Conservation (phyloP, 2,329 filamentous ascomycete genomes). For the Pseudocercospora musae region DNA sequence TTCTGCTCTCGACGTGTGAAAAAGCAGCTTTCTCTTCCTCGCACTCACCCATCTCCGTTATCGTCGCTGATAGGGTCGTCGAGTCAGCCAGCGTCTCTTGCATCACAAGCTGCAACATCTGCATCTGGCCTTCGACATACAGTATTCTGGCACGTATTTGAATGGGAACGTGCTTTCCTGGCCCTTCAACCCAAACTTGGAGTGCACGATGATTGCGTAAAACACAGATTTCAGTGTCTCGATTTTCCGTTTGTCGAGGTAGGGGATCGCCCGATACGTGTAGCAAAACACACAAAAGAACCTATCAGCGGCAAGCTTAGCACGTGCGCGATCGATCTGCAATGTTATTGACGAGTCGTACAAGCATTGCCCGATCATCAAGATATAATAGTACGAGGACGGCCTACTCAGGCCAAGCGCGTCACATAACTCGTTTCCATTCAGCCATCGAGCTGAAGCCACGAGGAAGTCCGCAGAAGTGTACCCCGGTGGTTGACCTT, state of each 20-base stretch:
- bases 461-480: slow-evolving; percentile 64
- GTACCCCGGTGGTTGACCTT: slow-evolving; percentile 62
- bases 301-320: background rate
- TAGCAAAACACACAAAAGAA: slow-evolving; percentile 60
- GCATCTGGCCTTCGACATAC: background rate
- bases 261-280: slow-evolving; percentile 48
- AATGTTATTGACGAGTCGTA: background rate
- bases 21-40: slow-evolving; percentile 39
- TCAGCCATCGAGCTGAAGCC: slow-evolving; percentile 67
- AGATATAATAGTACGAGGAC: slow-evolving; percentile 54
- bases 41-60: slow-evolving; percentile 48
- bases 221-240: slow-evolving; percentile 51
- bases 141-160: slow-evolving; percentile 50
- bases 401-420: slow-evolving; percentile 58
- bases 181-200: slow-evolving; percentile 60
- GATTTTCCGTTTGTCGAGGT: slow-evolving; percentile 53
- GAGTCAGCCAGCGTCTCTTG: background rate
- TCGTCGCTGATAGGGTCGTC: slow-evolving; percentile 31
- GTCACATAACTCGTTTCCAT: slow-evolving; percentile 61
- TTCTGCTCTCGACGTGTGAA: slow-evolving; percentile 47
- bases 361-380: slow-evolving; percentile 63
- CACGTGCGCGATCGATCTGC: background rate
- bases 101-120: slow-evolving; percentile 13
- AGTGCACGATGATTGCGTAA: slow-evolving; percentile 60
- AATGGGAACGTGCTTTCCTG: slow-evolving; percentile 57